Evolutionary conservation across 441 rosid genomes (phyloP).

Genomic region (Erysimum pusillum): DNA sequence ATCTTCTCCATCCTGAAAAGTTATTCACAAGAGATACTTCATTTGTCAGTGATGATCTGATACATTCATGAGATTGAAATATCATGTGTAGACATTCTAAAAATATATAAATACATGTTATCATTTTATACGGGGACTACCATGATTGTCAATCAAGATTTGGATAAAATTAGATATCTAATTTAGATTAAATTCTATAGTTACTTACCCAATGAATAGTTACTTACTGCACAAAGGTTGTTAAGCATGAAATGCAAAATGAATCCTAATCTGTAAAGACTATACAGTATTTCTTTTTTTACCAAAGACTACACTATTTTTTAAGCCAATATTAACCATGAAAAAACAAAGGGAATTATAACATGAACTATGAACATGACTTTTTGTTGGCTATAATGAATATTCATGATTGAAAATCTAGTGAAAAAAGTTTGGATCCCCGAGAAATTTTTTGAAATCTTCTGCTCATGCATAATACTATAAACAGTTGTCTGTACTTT

Average conservation of each 20-base stretch:
- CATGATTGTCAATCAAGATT: constrained; percentile 3
- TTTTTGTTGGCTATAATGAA: constrained; percentile 3
- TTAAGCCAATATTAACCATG: neutral
- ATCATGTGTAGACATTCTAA: neutral
- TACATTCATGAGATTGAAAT: constrained; percentile 9
- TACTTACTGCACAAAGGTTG: constrained; percentile 1
- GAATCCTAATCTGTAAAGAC: neutral
- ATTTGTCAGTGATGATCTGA: neutral
- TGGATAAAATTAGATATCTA: neutral
- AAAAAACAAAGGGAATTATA: neutral
- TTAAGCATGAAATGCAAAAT: constrained; percentile 2
- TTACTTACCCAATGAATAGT: too few species aligned
- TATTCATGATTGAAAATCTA: constrained; percentile 10
- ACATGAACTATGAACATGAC: constrained; percentile 1
- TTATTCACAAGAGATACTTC: constrained; percentile 13
- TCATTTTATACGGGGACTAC: neutral
- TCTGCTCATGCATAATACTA: constrained; percentile 7
- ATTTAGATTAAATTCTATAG: too few species aligned
- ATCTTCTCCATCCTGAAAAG: constrained; percentile 63
- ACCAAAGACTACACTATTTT: neutral
- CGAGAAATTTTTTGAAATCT: constrained; percentile 4
- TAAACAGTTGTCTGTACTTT: neutral
- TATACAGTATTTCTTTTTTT: too few species aligned
- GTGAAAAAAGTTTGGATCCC: constrained; percentile 1
- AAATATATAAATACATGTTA: neutral